Evolutionary conservation across 495 filamentous ascomycete species (phyloP), one percentile per base, ranked within the genome.

Genomic region (Lichenothelia convexa): DNA sequence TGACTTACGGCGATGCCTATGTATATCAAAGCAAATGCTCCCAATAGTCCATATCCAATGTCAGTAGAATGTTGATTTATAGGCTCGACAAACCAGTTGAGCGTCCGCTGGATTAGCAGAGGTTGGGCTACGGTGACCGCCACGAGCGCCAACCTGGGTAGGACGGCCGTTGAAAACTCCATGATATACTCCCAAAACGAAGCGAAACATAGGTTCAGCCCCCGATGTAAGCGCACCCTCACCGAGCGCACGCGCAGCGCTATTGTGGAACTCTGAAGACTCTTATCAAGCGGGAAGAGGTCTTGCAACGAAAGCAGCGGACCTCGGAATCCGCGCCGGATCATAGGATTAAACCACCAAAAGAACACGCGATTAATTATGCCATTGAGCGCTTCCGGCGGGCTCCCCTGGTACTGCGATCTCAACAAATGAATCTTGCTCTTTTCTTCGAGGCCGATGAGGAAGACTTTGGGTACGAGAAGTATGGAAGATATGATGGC

Each of bases 101-200:
- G 46, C 0, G 69, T 61, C 8, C 62, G 54, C 31, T 68, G 59
- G 11, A 81, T 60, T 16, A 81, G 59, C 30, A 81, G 61, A 3
- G 76, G 75, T 46, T 79, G 75, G 27, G 63, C 67, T 40, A 75
- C 69, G 35, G 58, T 67, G 48, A 80, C 71, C 0, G 58, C 74
- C 16, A 67, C 70, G 2, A 71, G 58, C 23, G 54, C 64, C 1
- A 65, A 48, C 21, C 72, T 53, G 2, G 74, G 70, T 2, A 62
- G 60, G 31, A 72, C 54, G 3, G 56, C 66, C 24, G 7, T 27
- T 27, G 24, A 27, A 7, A 7, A 27, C 24, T 27, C 13, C 24
- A 27, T 7, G 24, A 27, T 27, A 27, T n/a, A n/a, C n/a, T n/a
- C n/a, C n/a, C n/a, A n/a, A n/a, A n/a, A n/a, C n/a, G n/a, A n/a